Evolutionary conservation across 2,329 filamentous ascomycete species (phyloP).

Genomic region (Pseudopyricularia cyperi): DNA sequence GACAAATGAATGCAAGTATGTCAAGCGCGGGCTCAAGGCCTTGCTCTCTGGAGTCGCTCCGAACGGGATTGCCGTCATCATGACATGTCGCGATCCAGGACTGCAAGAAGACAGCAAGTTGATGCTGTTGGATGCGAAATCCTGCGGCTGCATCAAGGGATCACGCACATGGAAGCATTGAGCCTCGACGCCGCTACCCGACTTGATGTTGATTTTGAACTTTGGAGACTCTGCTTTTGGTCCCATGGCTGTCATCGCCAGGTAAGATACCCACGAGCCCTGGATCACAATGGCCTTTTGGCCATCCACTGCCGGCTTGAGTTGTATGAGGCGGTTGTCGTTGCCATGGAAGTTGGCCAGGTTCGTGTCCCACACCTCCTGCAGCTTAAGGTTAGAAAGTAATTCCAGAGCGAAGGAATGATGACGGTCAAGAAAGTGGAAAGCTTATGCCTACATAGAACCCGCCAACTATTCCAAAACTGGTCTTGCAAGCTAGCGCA

Average conservation of each 20-base stretch:
- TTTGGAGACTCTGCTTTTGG: not conserved
- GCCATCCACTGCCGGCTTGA: not conserved
- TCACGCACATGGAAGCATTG: too few relatives aligned
- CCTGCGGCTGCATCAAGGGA: too few relatives aligned
- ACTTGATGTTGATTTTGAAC: too few relatives aligned
- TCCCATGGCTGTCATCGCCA: not conserved
- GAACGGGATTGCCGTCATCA: not conserved
- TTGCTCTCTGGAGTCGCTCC: not conserved
- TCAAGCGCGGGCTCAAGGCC: not conserved
- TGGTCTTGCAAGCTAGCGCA: not conserved
- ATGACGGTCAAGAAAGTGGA: not conserved
- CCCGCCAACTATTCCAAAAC: not conserved
- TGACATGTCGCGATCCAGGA: not conserved
- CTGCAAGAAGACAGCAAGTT: too few relatives aligned
- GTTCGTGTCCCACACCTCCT: slow-evolving; percentile 2
- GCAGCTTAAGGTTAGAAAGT: not conserved
- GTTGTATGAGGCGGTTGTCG: not conserved
- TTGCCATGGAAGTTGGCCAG: not conserved
- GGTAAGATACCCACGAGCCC: not conserved
- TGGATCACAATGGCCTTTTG: not conserved
- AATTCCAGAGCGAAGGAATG: not conserved
- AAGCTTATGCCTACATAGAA: not conserved
- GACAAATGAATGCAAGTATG: not conserved
- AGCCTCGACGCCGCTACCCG: too few relatives aligned
- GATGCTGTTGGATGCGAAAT: not conserved